Conservation (phyloP, 345 rosid species). For the Stellera chamaejasme region DNA sequence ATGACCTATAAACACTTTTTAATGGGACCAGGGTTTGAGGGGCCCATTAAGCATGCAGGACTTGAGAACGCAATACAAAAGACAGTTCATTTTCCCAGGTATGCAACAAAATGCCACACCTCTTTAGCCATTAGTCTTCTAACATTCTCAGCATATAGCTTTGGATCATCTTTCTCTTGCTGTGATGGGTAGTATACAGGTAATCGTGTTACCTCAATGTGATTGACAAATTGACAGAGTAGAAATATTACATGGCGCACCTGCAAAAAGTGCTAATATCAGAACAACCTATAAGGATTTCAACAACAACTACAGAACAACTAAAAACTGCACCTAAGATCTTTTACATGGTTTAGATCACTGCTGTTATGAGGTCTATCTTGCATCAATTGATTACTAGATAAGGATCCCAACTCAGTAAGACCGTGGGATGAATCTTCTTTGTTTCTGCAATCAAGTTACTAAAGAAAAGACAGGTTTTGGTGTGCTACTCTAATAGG, state of each 20-base stretch:
- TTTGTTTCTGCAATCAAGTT: no score
- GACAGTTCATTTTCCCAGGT: no score
- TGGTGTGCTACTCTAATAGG: no score
- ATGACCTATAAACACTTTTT: no score
- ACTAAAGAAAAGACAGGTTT: no score
- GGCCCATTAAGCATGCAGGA: no score
- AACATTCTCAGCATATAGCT: conserved; percentile 78
- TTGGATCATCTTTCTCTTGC: conserved; percentile 84
- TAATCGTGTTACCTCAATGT: conserved; percentile 64
- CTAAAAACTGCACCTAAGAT: not conserved
- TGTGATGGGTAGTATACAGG: conserved; percentile 87
- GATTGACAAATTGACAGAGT: conserved; percentile 84
- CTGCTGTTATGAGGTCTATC: no score
- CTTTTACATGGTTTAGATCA: not conserved
- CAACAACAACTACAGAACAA: not conserved
- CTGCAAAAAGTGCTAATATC: conserved; percentile 28
- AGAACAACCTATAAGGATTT: not conserved
- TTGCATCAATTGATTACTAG: no score
- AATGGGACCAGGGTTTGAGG: no score
- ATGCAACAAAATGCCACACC: conserved; percentile 31
- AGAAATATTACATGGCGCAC: conserved; percentile 79
- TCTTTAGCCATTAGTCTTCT: conserved; percentile 80
- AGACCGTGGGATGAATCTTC: no score
- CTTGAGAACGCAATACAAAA: no score
- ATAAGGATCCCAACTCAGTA: no score